Conservation (phyloP, 208 protist genomes). For the Crithidia expoeki region DNA sequence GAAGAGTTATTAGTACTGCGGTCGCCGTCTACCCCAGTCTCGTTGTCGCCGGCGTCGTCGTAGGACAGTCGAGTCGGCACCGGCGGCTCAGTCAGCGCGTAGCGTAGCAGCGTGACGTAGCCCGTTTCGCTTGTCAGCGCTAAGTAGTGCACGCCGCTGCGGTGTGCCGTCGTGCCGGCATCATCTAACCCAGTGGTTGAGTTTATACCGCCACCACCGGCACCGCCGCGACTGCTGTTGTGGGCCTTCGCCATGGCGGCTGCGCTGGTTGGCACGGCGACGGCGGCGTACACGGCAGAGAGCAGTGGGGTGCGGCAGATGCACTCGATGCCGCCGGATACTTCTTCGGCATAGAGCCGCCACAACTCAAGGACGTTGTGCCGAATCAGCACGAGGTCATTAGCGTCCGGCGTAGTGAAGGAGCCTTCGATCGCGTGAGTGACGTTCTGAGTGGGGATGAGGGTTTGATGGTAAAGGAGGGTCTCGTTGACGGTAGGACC, state of each 20-base stretch:
- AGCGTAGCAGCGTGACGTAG: slow-evolving; percentile 94
- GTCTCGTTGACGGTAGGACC: slow-evolving; percentile 36
- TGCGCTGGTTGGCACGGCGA: slow-evolving; percentile 64
- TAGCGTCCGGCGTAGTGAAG: slow-evolving; percentile 72
- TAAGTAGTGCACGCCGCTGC: slow-evolving; percentile 88
- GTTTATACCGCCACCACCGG: not conserved
- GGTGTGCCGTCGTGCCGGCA: slow-evolving; percentile 19
- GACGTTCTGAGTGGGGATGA: slow-evolving; percentile 79
- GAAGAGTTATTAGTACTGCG: not conserved
- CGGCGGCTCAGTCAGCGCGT: slow-evolving; percentile 76
- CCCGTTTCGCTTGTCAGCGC: slow-evolving; percentile 95
- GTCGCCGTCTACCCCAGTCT: not conserved
- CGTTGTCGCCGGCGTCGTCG: slow-evolving; percentile 18
- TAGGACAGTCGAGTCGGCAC: slow-evolving; percentile 43
- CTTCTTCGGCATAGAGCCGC: slow-evolving; percentile 55
- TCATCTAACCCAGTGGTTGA: slow-evolving; percentile 32
- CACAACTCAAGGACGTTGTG: slow-evolving; percentile 77
- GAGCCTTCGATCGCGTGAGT: slow-evolving; percentile 73
- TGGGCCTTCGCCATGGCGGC: slow-evolving; percentile 28
- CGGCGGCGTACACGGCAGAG: slow-evolving; percentile 58
- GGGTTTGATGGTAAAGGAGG: slow-evolving; percentile 83
- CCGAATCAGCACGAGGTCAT: slow-evolving; percentile 72
- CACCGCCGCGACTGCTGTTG: not conserved
- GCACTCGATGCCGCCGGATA: slow-evolving; percentile 56
- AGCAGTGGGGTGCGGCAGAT: slow-evolving; percentile 68